Evolutionary conservation across 1,284 basidiomycete genomes (phyloP).

Genomic region (Coriolopsis trogii): DNA sequence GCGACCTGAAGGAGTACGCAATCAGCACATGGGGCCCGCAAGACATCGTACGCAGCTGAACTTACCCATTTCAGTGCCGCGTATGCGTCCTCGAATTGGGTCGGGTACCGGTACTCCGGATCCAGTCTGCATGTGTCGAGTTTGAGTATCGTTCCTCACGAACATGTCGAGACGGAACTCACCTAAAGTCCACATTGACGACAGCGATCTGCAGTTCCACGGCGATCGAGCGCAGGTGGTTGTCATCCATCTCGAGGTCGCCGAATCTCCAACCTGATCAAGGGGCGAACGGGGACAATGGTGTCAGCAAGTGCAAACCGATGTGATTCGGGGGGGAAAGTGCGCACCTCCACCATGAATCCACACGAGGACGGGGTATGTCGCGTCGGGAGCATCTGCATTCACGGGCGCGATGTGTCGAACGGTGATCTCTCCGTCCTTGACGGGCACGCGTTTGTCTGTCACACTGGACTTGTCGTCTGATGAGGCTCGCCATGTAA

Average conservation of each 20-base stretch:
- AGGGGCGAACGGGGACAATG: too few species aligned
- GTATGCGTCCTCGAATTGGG: too few species aligned
- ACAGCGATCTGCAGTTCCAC: slow-evolving; percentile 24
- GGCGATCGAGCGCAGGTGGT: slow-evolving; percentile 19
- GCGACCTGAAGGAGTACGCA: slow-evolving; percentile 3
- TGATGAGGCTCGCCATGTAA: too few species aligned
- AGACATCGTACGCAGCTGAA: too few species aligned
- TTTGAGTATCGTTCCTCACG: too few species aligned
- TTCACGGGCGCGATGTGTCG: background rate
- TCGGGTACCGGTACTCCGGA: too few species aligned
- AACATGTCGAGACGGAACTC: too few species aligned
- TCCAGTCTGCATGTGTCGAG: too few species aligned
- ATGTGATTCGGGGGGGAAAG: background rate
- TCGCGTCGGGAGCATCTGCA: background rate
- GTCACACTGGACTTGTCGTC: too few species aligned
- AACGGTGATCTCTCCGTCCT: slow-evolving; percentile 2
- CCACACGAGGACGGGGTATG: slow-evolving; percentile 16
- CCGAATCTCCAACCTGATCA: slow-evolving; percentile 17
- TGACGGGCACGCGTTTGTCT: background rate
- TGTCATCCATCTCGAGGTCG: slow-evolving; percentile 22
- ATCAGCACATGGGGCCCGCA: too few species aligned
- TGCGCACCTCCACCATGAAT: slow-evolving; percentile 16
- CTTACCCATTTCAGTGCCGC: too few species aligned
- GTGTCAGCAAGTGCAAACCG: background rate
- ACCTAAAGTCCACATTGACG: slow-evolving; percentile 27